These are phyloP conservation scores for Ramalina intermedia DNA, from an alignment of 495 filamentous ascomycete genomes.

Conservation along the genomic window DNA sequence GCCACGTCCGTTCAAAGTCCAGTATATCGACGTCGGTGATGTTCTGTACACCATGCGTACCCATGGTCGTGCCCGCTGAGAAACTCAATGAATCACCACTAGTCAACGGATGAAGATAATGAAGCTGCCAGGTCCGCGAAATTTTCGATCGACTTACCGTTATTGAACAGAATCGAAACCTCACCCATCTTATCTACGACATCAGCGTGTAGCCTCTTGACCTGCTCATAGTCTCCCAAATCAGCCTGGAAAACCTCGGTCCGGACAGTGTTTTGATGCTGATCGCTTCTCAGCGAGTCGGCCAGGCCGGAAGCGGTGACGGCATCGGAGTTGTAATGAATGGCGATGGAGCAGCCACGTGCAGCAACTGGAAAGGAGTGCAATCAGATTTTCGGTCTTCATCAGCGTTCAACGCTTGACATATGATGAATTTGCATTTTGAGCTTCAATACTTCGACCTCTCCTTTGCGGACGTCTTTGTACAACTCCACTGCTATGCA, in stretches of 20 bases:
- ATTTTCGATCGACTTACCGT: conserved; percentile 5
- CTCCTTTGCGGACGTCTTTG: too few relatives aligned
- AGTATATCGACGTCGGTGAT: conserved; percentile 23
- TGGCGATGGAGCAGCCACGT: conserved; percentile 17
- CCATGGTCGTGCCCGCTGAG: conserved; percentile 12
- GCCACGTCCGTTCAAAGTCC: conserved; percentile 41
- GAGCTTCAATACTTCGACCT: too few relatives aligned
- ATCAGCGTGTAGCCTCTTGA: conserved; percentile 16
- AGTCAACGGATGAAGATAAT: too few relatives aligned
- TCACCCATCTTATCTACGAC: conserved; percentile 13
- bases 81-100: too few relatives aligned
- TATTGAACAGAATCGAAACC: conserved; percentile 24
- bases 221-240: conserved; percentile 18
- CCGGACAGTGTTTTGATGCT: conserved; percentile 1
- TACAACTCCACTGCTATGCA: too few relatives aligned
- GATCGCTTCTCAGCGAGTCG: background rate
- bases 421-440: conserved; percentile 10
- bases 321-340: conserved; percentile 20
- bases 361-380: conserved; percentile 4
- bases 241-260: conserved; percentile 22
- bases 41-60: conserved; percentile 9
- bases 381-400: background rate
- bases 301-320: conserved; percentile 10
- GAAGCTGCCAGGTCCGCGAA: too few relatives aligned
- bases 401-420: background rate